phyloP scores from a whole-genome alignment of 1,139 yeast genomes.

The Candida pseudoviswanathii region DNA sequence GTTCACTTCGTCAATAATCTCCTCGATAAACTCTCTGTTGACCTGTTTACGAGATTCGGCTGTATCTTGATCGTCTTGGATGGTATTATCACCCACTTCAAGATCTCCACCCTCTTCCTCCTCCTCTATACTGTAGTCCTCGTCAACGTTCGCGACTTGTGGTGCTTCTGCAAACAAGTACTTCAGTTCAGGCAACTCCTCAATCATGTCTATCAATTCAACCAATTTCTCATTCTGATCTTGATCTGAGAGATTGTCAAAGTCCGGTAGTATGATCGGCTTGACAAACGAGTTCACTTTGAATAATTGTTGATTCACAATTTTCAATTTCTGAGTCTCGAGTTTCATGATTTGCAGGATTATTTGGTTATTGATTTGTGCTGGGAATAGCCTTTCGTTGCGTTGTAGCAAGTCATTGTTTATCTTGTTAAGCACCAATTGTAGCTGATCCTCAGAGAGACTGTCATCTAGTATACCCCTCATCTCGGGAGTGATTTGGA shows the following conservation, averaged over 20 bases:
- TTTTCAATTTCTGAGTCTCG: constrained; percentile 31
- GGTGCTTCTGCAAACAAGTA: constrained; percentile 24
- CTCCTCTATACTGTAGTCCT: constrained; percentile 12
- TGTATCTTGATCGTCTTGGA: constrained; percentile 20
- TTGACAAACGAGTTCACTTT: constrained; percentile 25
- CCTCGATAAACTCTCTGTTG: constrained; percentile 7
- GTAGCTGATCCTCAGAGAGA: constrained; percentile 24
- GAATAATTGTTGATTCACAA: constrained; percentile 30
- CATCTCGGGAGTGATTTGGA: constrained; percentile 20
- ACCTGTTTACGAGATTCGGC: neutral
- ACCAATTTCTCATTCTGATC: constrained; percentile 13
- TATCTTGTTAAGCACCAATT: constrained; percentile 26
- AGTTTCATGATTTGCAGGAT: constrained; percentile 38
- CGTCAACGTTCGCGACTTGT: constrained; percentile 7
- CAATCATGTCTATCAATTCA: constrained; percentile 27
- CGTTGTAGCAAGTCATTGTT: constrained; percentile 32
- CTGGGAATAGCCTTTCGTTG: constrained; percentile 29
- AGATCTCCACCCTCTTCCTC: constrained; percentile 11
- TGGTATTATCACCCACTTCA: constrained; percentile 12
- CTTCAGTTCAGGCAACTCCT: constrained; percentile 37
- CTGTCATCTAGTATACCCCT: constrained; percentile 15
- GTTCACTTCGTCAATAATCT: constrained; percentile 20
- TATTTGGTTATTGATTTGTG: constrained; percentile 38
- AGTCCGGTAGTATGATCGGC: constrained; percentile 35
- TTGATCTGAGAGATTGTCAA: constrained; percentile 16